Evolutionary conservation across 2,329 filamentous ascomycete genomes (phyloP), one percentile per base, ranked within the genome.

Genomic region (Fusarium sp.): DNA sequence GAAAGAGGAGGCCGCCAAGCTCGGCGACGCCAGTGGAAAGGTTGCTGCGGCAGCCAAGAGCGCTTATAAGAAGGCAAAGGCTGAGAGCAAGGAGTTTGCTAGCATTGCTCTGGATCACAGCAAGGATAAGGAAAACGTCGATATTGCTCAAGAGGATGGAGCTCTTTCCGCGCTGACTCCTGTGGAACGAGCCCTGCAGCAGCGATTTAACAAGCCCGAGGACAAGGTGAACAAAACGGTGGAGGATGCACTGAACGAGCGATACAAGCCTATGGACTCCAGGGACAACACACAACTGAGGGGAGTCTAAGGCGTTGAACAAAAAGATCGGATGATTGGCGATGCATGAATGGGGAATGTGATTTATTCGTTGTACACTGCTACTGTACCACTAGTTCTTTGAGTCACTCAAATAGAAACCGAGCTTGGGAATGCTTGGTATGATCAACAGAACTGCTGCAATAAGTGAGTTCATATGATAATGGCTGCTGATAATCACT

Each of bases 161-260:
- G 78, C 80, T 6, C 60, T 71, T 53, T 63, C 73, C 18, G 72
- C 63, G 53, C 64, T 59, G 62, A 80, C 53, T 72, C 81, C 83
- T 4, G 81, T 85, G 18, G 82, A 88, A 73, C 82, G 78, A 76
- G 86, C 86, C 12, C 78, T 86, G 63, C 79, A 82, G 59, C 80
- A 88, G 78, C 81, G 87, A 51, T 89, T 84, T 69, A 80, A 84
- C 76, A 82, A 80, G 69, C 73, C 79, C 43, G 77, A 77, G 9
- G 75, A 76, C 16, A 75, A 75, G 56, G 74, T 82, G 68, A 80
- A 82, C 63, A 85, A 85, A 79, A 85, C 81, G 47, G 84, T 86
- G 21, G 82, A 86, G 66, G 84, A 89, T 74, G 81, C 83, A 43
- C 77, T 90, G 55, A 82, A 80, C 50, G 86, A 89, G 75, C 80